Evolutionary conservation across 2,329 filamentous ascomycete genomes (phyloP).

Genomic region (Fusarium sp.): DNA sequence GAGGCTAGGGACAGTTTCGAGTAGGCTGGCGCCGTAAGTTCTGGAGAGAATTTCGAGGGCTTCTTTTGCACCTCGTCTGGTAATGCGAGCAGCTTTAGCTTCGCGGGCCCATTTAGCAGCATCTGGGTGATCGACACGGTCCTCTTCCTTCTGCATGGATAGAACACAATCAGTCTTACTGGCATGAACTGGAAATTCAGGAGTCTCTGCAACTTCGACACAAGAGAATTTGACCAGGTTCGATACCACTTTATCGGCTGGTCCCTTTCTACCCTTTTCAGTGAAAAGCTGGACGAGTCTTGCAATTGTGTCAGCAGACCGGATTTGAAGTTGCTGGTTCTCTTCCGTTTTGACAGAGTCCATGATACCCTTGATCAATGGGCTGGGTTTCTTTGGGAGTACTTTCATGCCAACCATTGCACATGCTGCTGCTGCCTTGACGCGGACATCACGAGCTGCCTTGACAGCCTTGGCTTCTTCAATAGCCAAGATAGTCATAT

Average conservation of each 20-base stretch:
- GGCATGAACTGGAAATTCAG: constrained; percentile 89
- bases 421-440: constrained; percentile 86
- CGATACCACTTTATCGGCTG: constrained; percentile 94
- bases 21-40: constrained; percentile 79
- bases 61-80: constrained; percentile 91
- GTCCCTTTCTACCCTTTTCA: constrained; percentile 78
- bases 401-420: constrained; percentile 87
- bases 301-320: constrained; percentile 86
- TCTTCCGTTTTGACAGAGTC: constrained; percentile 97
- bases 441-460: constrained; percentile 82
- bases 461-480: constrained; percentile 83
- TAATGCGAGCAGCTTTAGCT: constrained; percentile 87
- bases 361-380: constrained; percentile 96
- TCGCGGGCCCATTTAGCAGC: constrained; percentile 90
- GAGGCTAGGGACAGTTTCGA: constrained; percentile 86
- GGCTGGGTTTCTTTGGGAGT: constrained; percentile 91
- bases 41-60: constrained; percentile 86
- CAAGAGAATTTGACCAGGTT: constrained; percentile 98
- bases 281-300: constrained; percentile 88
- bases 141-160: constrained; percentile 96
- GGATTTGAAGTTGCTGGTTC: constrained; percentile 85
- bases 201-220: constrained; percentile 96
- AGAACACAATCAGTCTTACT: constrained; percentile 81
- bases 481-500: constrained; percentile 75
- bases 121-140: constrained; percentile 90